These are phyloP conservation scores for Lumnitzera littorea DNA, from an alignment of 345 rosid species.

Conservation along the genomic window DNA sequence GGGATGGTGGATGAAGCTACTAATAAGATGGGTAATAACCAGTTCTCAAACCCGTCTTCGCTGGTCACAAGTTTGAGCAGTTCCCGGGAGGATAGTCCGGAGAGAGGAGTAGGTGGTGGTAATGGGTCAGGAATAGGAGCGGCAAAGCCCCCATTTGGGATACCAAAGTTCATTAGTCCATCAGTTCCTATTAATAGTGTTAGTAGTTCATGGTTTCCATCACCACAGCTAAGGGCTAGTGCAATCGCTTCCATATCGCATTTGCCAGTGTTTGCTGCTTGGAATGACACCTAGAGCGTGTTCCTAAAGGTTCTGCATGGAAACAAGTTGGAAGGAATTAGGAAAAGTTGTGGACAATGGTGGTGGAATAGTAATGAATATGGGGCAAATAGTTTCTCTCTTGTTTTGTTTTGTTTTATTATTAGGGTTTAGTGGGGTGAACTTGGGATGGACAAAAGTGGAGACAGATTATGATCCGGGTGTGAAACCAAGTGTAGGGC, in stretches of 20 bases:
- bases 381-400: neutral
- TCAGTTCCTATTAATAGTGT: slow-evolving; percentile 10
- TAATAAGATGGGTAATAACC: slow-evolving; percentile 20
- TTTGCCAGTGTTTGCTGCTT: slow-evolving; percentile 64
- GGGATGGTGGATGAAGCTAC: slow-evolving; percentile 24
- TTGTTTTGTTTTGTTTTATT: neutral
- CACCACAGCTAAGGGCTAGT: slow-evolving; percentile 35
- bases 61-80: slow-evolving; percentile 58
- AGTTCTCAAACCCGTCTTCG: slow-evolving; percentile 48
- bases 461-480: slow-evolving; percentile 11
- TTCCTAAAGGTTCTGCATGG: slow-evolving; percentile 13
- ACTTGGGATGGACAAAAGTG: slow-evolving; percentile 5
- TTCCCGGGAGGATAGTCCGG: slow-evolving; percentile 65
- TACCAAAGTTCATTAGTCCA: slow-evolving; percentile 38
- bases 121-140: slow-evolving; percentile 25
- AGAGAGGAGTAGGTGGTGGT: slow-evolving; percentile 15
- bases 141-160: slow-evolving; percentile 45
- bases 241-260: slow-evolving; percentile 43
- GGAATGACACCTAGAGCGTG: slow-evolving; percentile 47
- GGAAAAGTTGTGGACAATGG: neutral
- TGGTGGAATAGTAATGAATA: slow-evolving; percentile 5
- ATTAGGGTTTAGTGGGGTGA: slow-evolving; percentile 7
- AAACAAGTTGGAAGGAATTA: neutral
- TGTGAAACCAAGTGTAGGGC: slow-evolving; percentile 27
- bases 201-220: slow-evolving; percentile 39